Conservation (phyloP, 2,329 filamentous ascomycete genomes). For the Dothideomycetidae sp. region DNA sequence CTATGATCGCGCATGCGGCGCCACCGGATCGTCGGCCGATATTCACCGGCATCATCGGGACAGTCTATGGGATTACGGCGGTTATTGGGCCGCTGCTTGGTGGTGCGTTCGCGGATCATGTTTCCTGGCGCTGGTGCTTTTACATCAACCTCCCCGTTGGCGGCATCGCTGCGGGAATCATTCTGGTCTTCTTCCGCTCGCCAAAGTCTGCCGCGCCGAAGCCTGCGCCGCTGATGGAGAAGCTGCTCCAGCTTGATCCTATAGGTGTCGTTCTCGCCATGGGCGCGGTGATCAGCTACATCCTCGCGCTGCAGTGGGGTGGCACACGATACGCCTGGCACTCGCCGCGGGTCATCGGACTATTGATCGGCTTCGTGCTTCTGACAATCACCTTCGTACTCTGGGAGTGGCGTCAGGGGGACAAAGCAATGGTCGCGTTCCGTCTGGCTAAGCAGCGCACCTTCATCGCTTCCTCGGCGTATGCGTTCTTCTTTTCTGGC, state of each 20-base stretch:
- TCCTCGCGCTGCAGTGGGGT: slow-evolving; percentile 36
- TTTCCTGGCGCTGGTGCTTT: slow-evolving; percentile 26
- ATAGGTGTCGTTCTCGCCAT: slow-evolving; percentile 1
- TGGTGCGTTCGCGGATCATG: slow-evolving; percentile 28
- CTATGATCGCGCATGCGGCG: slow-evolving; percentile 11
- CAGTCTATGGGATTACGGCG: slow-evolving; percentile 22
- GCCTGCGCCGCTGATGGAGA: neutral
- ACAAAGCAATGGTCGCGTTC: slow-evolving; percentile 6
- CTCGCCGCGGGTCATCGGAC: slow-evolving; percentile 29
- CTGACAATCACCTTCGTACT: slow-evolving; percentile 1
- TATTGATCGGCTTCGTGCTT: slow-evolving; percentile 30
- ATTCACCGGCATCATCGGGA: slow-evolving; percentile 25
- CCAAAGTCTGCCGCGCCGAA: slow-evolving; percentile 17
- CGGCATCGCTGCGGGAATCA: slow-evolving; percentile 16
- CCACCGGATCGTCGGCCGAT: slow-evolving; percentile 27
- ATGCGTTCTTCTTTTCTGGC: neutral
- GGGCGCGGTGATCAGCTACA: slow-evolving; percentile 20
- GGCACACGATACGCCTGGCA: slow-evolving; percentile 26
- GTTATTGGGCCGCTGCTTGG: slow-evolving; percentile 32
- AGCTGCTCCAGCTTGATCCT: neutral
- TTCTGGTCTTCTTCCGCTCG: slow-evolving; percentile 18
- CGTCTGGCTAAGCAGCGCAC: neutral
- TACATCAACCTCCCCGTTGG: slow-evolving; percentile 33
- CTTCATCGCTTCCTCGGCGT: neutral
- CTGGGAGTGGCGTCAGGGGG: neutral